A percentile compares a stretch with the other conserved stretches of the same genome.
phyloP scores from a whole-genome alignment of 345 rosid species.

The Hibiscus trionum region DNA sequence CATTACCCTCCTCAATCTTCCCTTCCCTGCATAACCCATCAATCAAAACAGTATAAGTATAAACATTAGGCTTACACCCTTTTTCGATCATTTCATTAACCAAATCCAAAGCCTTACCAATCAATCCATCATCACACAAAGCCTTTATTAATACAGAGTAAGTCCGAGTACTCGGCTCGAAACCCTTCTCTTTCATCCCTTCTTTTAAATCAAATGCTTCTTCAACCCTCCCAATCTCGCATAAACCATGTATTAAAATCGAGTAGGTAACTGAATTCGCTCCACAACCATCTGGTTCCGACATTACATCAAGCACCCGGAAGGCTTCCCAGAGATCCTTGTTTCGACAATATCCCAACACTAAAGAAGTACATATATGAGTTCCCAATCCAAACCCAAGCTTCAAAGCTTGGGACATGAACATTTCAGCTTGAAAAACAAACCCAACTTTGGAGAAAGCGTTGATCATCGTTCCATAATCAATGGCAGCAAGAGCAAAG shows the following conservation, averaged over 20 bases:
- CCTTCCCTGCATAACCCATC: slow-evolving; percentile 40
- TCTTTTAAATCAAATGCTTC: slow-evolving; percentile 40
- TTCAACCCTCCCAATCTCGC: slow-evolving; percentile 30
- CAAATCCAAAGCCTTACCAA: slow-evolving; percentile 33
- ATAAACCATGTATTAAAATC: slow-evolving; percentile 38
- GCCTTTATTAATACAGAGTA: slow-evolving; percentile 41
- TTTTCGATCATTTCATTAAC: slow-evolving; percentile 34
- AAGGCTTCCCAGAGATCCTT: slow-evolving; percentile 22
- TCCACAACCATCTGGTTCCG: slow-evolving; percentile 23
- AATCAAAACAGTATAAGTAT: slow-evolving; percentile 39
- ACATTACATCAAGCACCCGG: slow-evolving; percentile 42
- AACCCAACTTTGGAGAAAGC: slow-evolving; percentile 39
- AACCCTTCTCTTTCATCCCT: slow-evolving; percentile 38
- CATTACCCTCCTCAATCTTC: slow-evolving; percentile 41
- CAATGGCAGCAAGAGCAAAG: slow-evolving; percentile 31
- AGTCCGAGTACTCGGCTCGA: slow-evolving; percentile 32
- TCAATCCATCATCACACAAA: slow-evolving; percentile 30
- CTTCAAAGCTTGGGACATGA: slow-evolving; percentile 30
- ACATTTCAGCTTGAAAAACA: slow-evolving; percentile 39
- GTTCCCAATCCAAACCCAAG: slow-evolving; percentile 35
- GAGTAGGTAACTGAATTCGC: slow-evolving; percentile 41
- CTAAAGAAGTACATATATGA: slow-evolving; percentile 39
- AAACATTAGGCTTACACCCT: slow-evolving; percentile 35
- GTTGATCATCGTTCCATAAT: slow-evolving; percentile 34
- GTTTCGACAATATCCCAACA: slow-evolving; percentile 31